Evolutionary conservation across 495 filamentous ascomycete genomes (phyloP).

Genomic region (Podospora tetraspora): DNA sequence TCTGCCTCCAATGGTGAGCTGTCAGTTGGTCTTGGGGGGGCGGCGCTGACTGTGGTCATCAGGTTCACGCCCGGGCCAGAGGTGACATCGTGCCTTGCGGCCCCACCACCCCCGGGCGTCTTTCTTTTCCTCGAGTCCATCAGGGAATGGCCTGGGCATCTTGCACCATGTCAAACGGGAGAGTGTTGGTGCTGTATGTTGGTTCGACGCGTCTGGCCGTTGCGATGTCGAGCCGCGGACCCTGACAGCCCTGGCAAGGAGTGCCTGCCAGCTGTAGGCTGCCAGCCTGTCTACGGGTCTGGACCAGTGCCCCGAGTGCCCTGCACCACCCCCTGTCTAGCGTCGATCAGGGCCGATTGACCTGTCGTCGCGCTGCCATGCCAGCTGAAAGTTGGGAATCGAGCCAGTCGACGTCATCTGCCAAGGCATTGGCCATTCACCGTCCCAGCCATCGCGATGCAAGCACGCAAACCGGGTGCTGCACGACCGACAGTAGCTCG

Average conservation of each 20-base stretch:
- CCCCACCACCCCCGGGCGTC: constrained; percentile 7
- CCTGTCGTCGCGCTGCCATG: neutral
- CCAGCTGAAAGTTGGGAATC: constrained; percentile 5
- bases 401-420: constrained; percentile 14
- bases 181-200: neutral
- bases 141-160: neutral
- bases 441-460: neutral
- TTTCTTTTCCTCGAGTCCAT: constrained; percentile 28
- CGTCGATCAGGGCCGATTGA: neutral
- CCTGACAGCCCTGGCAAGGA: neutral
- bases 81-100: neutral
- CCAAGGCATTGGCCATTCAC: constrained; percentile 5
- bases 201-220: neutral
- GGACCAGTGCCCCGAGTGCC: neutral
- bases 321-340: neutral
- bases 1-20: constrained; percentile 19
- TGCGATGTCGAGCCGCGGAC: neutral
- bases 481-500: neutral
- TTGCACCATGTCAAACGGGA: neutral
- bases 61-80: neutral
- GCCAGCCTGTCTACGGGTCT: neutral
- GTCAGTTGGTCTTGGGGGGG: no score
- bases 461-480: neutral
- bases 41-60: neutral
- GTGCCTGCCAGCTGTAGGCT: neutral